Base-by-base conservation (phyloP, 139 green algal genomes). In the Chlamydomonas sphaeroides region DNA sequence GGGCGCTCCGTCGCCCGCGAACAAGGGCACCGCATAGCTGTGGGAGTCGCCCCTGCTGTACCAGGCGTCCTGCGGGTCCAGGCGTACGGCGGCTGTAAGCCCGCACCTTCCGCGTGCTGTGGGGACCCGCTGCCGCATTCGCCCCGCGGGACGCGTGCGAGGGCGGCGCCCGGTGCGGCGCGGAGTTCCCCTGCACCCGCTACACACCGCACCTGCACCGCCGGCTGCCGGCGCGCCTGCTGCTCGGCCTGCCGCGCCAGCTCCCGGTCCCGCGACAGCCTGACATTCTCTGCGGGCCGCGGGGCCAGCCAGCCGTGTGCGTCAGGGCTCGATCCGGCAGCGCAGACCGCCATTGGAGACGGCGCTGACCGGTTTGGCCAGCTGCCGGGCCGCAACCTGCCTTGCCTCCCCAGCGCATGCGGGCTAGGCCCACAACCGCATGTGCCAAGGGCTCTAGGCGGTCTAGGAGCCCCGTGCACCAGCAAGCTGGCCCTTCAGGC, bases 1-100 rank as follows among this genome's bases (percentile, higher is more conserved):
- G 10, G 71, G 28, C 5, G 53, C 53, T 35, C 56, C 56, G 56
- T 62, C 28, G 30, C 53, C 53, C 1, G 36, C 57, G 53, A 68
- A 68, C 26, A 68, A 32, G 32, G 70, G 53, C 56, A 41, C 51
- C 20, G 28, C 20, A 7, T 45, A n/a, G 20, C 59, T 38, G 41
- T 82, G 75, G 21, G 75, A 65, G 35, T 82, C 75, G 30, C 75
- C 75, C 20, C 75, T 61, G 42, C 42, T 72, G 75, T 82, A 82
- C 75, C 75, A 82, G 0, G 61, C 33, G 30, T 82, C 61, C 75
- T 82, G 74, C 63, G 38, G 38, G 25, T 21, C 38, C 10, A 70
- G 35, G 28, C 23, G 18, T 30, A 18, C 23, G 53, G 21, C 17
- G 23, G 18, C 21, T 30, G 18, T 10, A 62, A 10, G 53, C 21